Evolutionary conservation across 441 rosid genomes (phyloP).

Genomic region (Populus hybrid): DNA sequence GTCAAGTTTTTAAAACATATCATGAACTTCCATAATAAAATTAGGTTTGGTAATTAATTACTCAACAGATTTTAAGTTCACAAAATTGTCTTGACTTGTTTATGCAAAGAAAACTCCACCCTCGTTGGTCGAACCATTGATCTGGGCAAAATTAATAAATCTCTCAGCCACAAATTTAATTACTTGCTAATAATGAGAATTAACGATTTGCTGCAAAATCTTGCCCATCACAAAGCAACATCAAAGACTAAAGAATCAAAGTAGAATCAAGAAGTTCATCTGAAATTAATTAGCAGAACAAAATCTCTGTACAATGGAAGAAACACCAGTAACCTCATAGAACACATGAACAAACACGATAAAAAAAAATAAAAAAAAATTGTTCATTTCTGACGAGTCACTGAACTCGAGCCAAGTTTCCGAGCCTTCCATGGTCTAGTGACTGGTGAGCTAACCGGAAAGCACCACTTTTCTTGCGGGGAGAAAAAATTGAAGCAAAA

Average conservation of each 20-base stretch:
- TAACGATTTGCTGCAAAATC: not conserved
- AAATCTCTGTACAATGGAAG: not conserved
- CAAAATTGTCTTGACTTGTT: no score
- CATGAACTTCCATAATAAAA: no score
- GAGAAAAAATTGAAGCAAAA: constrained; percentile 31
- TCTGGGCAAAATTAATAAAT: no score
- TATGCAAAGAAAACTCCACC: no score
- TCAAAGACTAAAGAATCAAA: not conserved
- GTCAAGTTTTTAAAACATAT: no score
- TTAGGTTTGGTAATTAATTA: no score
- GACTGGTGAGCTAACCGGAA: not conserved
- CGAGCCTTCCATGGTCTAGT: not conserved
- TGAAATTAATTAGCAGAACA: not conserved
- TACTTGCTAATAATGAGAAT: no score
- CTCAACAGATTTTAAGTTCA: no score
- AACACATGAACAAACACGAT: not conserved
- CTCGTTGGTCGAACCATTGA: no score
- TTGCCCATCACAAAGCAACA: not conserved
- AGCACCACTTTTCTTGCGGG: not conserved
- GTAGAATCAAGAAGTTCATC: not conserved
- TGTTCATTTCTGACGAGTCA: no score
- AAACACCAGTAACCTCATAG: not conserved
- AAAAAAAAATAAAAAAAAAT: no score
- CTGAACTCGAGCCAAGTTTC: not conserved
- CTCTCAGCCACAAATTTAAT: no score